These are phyloP conservation scores for Wickerhamiella alocasiicola DNA, from an alignment of 805 yeast genomes.

Conservation along the genomic window DNA sequence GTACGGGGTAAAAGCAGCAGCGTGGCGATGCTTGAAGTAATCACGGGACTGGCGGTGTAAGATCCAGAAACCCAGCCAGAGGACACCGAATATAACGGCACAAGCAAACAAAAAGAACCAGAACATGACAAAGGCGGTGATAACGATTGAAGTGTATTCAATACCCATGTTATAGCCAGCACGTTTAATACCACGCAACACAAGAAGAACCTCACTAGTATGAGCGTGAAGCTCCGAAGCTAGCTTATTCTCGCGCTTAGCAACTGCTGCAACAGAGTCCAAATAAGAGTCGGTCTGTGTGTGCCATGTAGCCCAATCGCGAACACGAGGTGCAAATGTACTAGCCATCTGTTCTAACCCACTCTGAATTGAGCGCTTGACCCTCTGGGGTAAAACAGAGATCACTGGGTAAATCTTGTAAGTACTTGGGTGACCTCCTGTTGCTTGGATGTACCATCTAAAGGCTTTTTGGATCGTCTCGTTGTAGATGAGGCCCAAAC, in stretches of 20 bases:
- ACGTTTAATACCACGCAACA: slow-evolving; percentile 78
- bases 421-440: slow-evolving; percentile 76
- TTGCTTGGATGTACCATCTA: slow-evolving; percentile 87
- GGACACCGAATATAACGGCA: slow-evolving; percentile 43
- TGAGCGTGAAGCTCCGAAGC: slow-evolving; percentile 19
- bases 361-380: slow-evolving; percentile 29
- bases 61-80: slow-evolving; percentile 35
- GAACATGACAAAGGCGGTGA: slow-evolving; percentile 81
- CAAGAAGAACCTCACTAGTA: slow-evolving; percentile 33
- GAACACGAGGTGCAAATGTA: slow-evolving; percentile 14
- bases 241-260: slow-evolving; percentile 17
- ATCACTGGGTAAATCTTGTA: slow-evolving; percentile 45
- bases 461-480: slow-evolving; percentile 75
- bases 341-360: slow-evolving; percentile 35
- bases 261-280: not conserved
- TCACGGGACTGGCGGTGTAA: slow-evolving; percentile 6
- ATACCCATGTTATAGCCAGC: slow-evolving; percentile 64
- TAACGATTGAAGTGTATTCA: slow-evolving; percentile 72
- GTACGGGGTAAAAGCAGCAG: slow-evolving; percentile 34
- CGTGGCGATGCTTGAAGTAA: slow-evolving; percentile 17
- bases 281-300: not conserved
- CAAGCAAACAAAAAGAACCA: slow-evolving; percentile 63
- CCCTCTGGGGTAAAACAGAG: slow-evolving; percentile 64
- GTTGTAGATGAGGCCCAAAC: slow-evolving; percentile 77
- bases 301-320: slow-evolving; percentile 8